Percentiles rank a stretch among this genome's conserved stretches.
phyloP scores from a whole-genome alignment of 441 rosid species.

The Aquilaria agallochum region DNA sequence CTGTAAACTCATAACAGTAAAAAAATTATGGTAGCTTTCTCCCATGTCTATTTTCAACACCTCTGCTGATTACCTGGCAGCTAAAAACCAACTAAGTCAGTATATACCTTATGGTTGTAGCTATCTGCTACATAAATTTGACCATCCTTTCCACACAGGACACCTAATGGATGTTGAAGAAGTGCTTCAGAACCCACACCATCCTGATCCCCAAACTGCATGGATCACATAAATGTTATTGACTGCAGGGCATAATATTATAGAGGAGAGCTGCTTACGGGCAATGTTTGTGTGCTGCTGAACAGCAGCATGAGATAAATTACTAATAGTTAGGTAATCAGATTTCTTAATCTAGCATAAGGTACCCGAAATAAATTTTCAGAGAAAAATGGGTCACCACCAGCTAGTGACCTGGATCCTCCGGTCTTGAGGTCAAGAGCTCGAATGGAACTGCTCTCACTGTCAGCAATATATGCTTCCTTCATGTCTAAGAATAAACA shows the following conservation, averaged over 20 bases:
- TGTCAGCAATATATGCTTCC: conserved; percentile 85
- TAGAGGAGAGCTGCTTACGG: background rate
- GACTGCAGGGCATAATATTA: background rate
- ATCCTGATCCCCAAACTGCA: conserved; percentile 94
- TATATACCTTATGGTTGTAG: conserved; percentile 87
- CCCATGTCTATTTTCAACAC: no score
- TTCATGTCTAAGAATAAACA: conserved; percentile 42
- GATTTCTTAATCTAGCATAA: conserved; percentile 1
- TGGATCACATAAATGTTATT: conserved; percentile 6
- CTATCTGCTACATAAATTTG: conserved; percentile 89
- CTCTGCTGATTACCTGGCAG: no score
- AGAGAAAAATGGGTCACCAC: conserved; percentile 83
- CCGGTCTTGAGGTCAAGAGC: conserved; percentile 83
- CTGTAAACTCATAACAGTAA: no score
- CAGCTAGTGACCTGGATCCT: conserved; percentile 86
- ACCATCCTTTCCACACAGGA: conserved; percentile 68
- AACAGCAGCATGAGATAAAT: background rate
- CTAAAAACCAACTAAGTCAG: background rate
- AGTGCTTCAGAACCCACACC: conserved; percentile 89
- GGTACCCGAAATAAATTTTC: conserved; percentile 89
- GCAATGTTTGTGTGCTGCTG: no score
- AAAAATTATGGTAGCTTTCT: no score
- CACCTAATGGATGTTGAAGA: conserved; percentile 95
- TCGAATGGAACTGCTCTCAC: conserved; percentile 97
- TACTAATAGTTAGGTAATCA: background rate